Evolutionary conservation across 2,329 filamentous ascomycete genomes (phyloP), one percentile per base, ranked within the genome.

Genomic region (Diplodia intermedia): DNA sequence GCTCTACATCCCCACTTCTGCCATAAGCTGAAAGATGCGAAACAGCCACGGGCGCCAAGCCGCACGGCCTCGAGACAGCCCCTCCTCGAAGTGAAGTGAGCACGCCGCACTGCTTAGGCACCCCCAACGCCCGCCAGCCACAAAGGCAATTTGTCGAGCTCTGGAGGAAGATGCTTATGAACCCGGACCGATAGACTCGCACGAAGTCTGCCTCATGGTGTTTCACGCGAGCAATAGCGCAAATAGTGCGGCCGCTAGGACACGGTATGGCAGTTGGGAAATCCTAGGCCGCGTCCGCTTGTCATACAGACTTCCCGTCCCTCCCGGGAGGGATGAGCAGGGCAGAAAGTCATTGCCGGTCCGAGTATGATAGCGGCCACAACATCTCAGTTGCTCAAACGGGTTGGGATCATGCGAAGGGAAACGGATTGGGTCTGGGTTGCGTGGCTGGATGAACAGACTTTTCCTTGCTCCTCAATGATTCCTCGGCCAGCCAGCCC

Each of bases 321-420:
- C 43, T 47, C 18, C 43, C 20, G 43, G 20, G 43, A 11, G 43
- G 18, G 43, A 20, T 20, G 18, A 43, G 4, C 4, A 40, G 11
- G 29, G 23, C 18, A 8, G 20, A 62, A 62, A 62, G 57, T 62
- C 57, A 26, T 62, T 33, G 57, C 57, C 57, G 57, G 26, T 5
- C 26, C 8, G 26, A 33, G 11, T 23, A 11, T 26, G 26, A 29
- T 8, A 23, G 43, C 57, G 57, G 57, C 57, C 29, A 62, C 57
- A 43, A 62, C 40, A 49, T 62, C 5, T 7, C 11, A 11, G 11
- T 4, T 38, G 36, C 36, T 38, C 9, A 11, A 38, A 38, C 11
- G 36, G 36, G 36, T 11, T 38, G 36, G 36, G 12, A 18, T 15
- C 8, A 47, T 47, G 56, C 56, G 26, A 26, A 47, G 11, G 4